Evolutionary conservation across 2,329 filamentous ascomycete species (phyloP).

Genomic region (Colletotrichum sp.): DNA sequence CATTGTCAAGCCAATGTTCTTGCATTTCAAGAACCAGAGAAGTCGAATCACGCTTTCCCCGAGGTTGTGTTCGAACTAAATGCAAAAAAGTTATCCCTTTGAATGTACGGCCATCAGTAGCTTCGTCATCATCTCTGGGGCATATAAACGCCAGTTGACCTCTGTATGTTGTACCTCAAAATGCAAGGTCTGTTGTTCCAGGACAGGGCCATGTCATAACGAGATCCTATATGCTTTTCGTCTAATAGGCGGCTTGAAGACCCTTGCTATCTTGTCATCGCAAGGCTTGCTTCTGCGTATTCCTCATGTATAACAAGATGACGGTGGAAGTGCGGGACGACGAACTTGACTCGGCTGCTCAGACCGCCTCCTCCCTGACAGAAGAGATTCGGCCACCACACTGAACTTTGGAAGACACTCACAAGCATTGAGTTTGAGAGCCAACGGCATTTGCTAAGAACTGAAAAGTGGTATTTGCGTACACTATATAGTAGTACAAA

Average conservation of each 20-base stretch:
- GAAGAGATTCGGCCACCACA: not conserved
- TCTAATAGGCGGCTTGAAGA: not conserved
- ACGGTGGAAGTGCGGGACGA: not conserved
- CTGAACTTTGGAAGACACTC: not conserved
- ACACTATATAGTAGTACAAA: not conserved
- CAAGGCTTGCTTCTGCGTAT: not conserved
- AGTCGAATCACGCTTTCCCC: no score
- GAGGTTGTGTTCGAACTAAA: no score
- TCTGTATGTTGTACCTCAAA: no score
- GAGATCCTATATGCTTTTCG: not conserved
- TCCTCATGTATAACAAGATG: accelerated
- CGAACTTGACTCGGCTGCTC: not conserved
- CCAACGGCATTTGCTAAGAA: not conserved
- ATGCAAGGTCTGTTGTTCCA: no score
- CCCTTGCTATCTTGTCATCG: not conserved
- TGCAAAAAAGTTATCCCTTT: no score
- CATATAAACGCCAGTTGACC: no score
- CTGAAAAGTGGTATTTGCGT: not conserved
- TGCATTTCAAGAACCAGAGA: no score
- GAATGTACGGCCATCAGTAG: no score
- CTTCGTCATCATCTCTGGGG: no score
- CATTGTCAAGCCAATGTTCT: no score
- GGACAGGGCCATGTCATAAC: not conserved
- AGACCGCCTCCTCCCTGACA: not conserved
- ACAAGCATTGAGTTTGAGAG: no score